phyloP scores from a whole-genome alignment of 495 filamentous ascomycete genomes.

The Talaromyces wortmannii region DNA sequence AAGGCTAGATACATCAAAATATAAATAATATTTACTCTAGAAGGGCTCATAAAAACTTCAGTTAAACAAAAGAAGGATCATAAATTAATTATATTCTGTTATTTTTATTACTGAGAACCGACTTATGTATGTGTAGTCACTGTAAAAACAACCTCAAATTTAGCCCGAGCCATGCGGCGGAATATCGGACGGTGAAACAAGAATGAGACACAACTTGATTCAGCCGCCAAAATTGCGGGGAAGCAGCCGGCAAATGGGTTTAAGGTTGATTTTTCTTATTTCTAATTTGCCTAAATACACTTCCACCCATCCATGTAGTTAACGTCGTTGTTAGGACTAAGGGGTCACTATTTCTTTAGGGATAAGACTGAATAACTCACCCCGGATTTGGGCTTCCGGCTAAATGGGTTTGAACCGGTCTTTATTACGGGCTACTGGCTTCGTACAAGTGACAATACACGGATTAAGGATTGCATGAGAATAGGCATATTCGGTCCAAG shows the following conservation, averaged over 20 bases:
- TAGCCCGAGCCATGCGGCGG: conserved; percentile 1
- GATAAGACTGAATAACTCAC: neutral
- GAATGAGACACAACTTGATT: neutral
- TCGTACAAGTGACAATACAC: neutral
- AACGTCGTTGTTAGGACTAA: neutral
- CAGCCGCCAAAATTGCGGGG: neutral
- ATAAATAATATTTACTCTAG: too few relatives aligned
- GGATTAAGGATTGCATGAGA: neutral
- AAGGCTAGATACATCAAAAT: too few relatives aligned
- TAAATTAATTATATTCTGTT: too few relatives aligned
- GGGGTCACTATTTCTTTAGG: neutral
- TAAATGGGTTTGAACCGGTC: neutral
- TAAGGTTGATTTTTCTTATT: neutral
- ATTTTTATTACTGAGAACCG: too few relatives aligned
- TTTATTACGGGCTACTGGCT: neutral
- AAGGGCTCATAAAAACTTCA: too few relatives aligned
- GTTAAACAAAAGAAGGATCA: too few relatives aligned
- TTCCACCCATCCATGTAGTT: neutral
- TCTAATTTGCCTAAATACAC: neutral
- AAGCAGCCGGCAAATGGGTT: neutral
- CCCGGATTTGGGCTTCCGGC: neutral
- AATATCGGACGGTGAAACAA: neutral
- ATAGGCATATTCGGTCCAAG: too few relatives aligned
- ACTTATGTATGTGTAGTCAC: too few relatives aligned
- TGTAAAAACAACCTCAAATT: neutral